These are phyloP conservation scores for Streptanthus diversifolius DNA, from an alignment of 345 rosid species.

Conservation along the genomic window DNA sequence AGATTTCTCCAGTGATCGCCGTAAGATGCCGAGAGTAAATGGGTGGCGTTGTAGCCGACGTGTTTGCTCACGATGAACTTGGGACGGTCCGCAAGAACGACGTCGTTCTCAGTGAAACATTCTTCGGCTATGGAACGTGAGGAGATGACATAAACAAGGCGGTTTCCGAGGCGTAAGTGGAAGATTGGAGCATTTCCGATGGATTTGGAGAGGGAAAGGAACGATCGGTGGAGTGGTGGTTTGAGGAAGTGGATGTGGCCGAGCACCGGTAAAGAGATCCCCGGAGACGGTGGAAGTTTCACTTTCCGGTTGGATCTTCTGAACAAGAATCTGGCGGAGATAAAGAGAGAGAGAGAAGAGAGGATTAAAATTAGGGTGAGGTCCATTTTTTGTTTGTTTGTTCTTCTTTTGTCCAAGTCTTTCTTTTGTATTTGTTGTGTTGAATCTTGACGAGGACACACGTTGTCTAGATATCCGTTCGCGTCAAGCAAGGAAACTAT, in stretches of 20 bases:
- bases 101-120: conserved; percentile 50
- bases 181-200: conserved; percentile 42
- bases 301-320: conserved; percentile 12
- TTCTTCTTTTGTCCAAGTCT: neutral
- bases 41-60: conserved; percentile 40
- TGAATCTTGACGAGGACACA: too few relatives aligned
- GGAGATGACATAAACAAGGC: conserved; percentile 37
- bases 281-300: conserved; percentile 48
- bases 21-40: conserved; percentile 34
- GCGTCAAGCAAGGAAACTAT: too few relatives aligned
- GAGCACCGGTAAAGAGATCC: conserved; percentile 39
- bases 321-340: conserved; percentile 1
- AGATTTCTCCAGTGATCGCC: conserved; percentile 64
- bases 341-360: conserved; percentile 15
- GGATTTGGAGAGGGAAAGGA: conserved; percentile 33
- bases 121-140: conserved; percentile 39
- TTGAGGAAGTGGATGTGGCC: conserved; percentile 57
- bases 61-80: conserved; percentile 24
- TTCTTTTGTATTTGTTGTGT: neutral
- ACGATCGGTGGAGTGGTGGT: conserved; percentile 38
- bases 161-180: conserved; percentile 47
- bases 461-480: too few relatives aligned
- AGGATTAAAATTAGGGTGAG: neutral
- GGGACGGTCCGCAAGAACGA: conserved; percentile 48
- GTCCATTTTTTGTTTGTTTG: conserved; percentile 11